phyloP scores from a whole-genome alignment of 2,329 filamentous ascomycete species.

The Pezicula neosporulosa region DNA sequence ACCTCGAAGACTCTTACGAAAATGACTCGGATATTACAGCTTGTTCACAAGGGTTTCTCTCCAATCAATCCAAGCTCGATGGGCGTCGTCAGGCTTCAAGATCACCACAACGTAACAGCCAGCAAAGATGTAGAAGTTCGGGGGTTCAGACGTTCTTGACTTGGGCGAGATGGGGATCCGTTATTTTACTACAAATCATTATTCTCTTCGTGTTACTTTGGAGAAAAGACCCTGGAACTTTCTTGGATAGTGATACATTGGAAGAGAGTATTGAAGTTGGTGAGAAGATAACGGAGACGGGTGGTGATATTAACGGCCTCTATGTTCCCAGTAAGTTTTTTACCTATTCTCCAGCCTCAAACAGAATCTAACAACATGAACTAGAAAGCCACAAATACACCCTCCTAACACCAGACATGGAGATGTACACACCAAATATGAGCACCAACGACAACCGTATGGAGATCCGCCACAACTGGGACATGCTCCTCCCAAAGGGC shows the following conservation, averaged over 20 bases:
- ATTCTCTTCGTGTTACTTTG: constrained; percentile 23
- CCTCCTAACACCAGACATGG: constrained; percentile 23
- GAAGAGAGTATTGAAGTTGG: constrained; percentile 3
- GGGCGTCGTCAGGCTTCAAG: not conserved
- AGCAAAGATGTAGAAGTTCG: constrained; percentile 2
- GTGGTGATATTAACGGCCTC: constrained; percentile 30
- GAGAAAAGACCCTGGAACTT: not conserved
- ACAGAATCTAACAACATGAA: not conserved
- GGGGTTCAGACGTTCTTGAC: constrained; percentile 13
- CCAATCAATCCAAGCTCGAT: not conserved
- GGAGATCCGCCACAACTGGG: constrained; percentile 28
- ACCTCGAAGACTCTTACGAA: not conserved
- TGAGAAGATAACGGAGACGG: constrained; percentile 23
- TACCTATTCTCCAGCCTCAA: not conserved
- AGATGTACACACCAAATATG: constrained; percentile 30
- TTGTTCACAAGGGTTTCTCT: constrained; percentile 14
- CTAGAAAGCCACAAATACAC: constrained; percentile 23
- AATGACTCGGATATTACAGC: not conserved
- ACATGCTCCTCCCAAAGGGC: constrained; percentile 29
- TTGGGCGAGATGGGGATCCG: constrained; percentile 24
- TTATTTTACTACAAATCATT: constrained; percentile 23
- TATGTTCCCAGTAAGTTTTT: constrained; percentile 25
- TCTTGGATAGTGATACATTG: not conserved
- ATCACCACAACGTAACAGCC: constrained; percentile 6
- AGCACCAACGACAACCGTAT: constrained; percentile 24